phyloP scores from a whole-genome alignment of 139 green algal species.

The Pseudopediastrum boryanum region DNA sequence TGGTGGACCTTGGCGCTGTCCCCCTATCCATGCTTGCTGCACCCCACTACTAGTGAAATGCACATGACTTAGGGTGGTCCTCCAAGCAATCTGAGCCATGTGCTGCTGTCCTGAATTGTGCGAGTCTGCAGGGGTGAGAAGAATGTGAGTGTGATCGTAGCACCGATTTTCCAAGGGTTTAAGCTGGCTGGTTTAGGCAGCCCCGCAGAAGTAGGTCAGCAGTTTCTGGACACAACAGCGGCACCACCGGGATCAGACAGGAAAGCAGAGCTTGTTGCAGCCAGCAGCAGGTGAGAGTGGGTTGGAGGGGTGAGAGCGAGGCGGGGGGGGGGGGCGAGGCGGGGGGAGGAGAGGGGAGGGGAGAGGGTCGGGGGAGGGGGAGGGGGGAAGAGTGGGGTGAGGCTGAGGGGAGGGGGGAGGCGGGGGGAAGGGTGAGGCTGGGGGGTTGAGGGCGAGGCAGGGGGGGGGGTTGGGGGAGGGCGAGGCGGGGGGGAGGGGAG shows the following conservation, averaged over 20 bases:
- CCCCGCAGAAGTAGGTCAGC: conserved; percentile 51
- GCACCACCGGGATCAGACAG: conserved; percentile 51
- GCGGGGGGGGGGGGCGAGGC: too few relatives aligned
- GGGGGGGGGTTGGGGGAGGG: too few relatives aligned
- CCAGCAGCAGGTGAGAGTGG: conserved; percentile 34
- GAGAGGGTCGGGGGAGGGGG: too few relatives aligned
- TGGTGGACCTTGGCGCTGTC: not conserved
- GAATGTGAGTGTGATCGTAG: conserved; percentile 91
- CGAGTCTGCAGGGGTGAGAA: conserved; percentile 74
- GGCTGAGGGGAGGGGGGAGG: too few relatives aligned
- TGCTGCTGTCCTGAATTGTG: too few relatives aligned
- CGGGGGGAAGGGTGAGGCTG: too few relatives aligned
- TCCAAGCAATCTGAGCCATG: not conserved
- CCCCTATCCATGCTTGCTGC: not conserved
- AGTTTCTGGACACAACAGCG: conserved; percentile 69
- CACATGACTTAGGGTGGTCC: not conserved
- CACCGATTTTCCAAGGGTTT: conserved; percentile 83
- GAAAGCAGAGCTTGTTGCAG: conserved; percentile 58
- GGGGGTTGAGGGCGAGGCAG: too few relatives aligned
- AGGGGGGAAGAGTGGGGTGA: too few relatives aligned
- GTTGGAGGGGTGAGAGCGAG: too few relatives aligned
- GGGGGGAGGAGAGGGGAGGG: too few relatives aligned
- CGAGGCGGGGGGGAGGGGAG: too few relatives aligned
- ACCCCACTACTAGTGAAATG: not conserved
- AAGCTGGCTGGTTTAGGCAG: conserved; percentile 63